Evolutionary conservation across 2,329 filamentous ascomycete genomes (phyloP).

Genomic region (Colletotrichum coccodes): DNA sequence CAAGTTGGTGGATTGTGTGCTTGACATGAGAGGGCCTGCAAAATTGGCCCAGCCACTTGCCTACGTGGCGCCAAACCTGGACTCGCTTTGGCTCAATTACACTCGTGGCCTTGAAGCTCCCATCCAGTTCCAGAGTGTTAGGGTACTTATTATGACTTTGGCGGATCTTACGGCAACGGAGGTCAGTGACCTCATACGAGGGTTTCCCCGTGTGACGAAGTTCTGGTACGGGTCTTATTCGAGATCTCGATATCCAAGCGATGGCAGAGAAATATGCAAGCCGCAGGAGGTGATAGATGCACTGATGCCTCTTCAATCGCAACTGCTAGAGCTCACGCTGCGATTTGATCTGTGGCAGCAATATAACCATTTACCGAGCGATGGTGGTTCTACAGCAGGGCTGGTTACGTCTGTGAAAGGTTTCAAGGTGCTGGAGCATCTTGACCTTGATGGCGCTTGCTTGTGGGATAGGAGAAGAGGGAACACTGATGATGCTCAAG

Average conservation of each 20-base stretch:
- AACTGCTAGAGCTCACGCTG: background rate
- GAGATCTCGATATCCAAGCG: background rate
- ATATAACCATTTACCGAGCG: too few relatives aligned
- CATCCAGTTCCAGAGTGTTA: background rate
- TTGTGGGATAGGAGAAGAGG: background rate
- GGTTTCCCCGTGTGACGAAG: background rate
- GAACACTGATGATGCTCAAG: background rate
- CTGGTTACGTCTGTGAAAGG: background rate
- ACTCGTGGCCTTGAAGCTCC: background rate
- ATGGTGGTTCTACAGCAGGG: too few relatives aligned
- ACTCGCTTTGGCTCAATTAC: background rate
- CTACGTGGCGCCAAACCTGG: background rate
- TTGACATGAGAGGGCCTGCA: background rate
- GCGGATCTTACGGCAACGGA: background rate
- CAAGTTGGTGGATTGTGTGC: background rate
- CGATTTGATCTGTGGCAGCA: background rate
- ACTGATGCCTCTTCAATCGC: background rate
- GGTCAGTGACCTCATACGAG: background rate
- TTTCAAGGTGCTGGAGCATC: background rate
- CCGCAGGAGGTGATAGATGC: background rate
- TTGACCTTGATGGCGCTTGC: background rate
- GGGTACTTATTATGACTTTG: background rate
- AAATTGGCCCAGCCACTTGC: background rate
- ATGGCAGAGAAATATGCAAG: background rate
- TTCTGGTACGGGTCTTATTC: background rate